Conservation (phyloP, 495 filamentous ascomycete species). For the Tuber microsphaerosporum region DNA sequence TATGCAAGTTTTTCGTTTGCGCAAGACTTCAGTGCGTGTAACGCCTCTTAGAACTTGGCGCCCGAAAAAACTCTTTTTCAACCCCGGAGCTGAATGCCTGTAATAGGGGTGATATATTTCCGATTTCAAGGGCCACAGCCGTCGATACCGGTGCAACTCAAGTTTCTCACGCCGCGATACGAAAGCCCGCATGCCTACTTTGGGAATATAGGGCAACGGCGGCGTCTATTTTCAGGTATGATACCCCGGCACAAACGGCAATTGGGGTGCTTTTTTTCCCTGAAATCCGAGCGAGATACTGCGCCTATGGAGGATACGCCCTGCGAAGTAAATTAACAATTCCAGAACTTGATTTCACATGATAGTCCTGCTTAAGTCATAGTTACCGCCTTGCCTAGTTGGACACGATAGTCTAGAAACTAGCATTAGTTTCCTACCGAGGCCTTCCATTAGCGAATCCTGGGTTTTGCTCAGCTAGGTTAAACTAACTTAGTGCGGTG, state of each 20-base stretch:
- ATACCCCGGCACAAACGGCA: neutral
- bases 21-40: no score
- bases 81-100: no score
- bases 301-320: neutral
- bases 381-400: neutral
- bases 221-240: neutral
- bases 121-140: neutral
- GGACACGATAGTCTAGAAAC: neutral
- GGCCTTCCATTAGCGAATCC: neutral
- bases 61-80: no score
- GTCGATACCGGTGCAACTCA: neutral
- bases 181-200: neutral
- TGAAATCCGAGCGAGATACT: slow-evolving; percentile 4
- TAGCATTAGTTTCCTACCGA: neutral
- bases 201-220: neutral
- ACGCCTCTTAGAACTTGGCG: no score
- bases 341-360: neutral
- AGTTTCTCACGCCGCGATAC: neutral
- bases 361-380: neutral
- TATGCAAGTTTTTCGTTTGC: no score
- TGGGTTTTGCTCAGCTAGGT: neutral
- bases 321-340: neutral
- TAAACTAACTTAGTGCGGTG: neutral
- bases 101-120: neutral
- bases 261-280: neutral